Evolutionary conservation across 1,139 yeast genomes (phyloP), one percentile per base, ranked within the genome.

Genomic region (Nadsonia starkeyi-henricii): DNA sequence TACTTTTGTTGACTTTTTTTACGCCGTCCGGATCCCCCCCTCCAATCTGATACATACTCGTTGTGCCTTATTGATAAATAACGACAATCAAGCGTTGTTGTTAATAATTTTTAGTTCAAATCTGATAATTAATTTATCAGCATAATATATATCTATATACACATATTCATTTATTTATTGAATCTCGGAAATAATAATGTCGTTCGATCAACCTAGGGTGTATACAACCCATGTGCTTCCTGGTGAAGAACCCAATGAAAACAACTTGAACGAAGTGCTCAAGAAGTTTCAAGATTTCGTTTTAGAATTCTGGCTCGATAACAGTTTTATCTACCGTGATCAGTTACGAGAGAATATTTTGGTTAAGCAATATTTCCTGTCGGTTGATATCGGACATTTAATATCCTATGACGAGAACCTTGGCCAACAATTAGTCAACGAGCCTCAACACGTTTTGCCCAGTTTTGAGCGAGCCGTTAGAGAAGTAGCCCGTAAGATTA

Each of bases 401-500:
- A 83, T 89, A 53, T 81, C 88, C 3, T 91, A 77, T 68, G 85
- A 86, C 62, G 97, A 88, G 61, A 95, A 85, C 56, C 72, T 93
- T 51, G 89, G 88, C 60, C 91, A 88, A 64, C 78, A 78, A 56
- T 71, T 93, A 54, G 69, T 79, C 49, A 95, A 86, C 60, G 93
- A 85, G 58, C 98, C 99, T 1, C 72, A 83, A 1, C 96, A 86
- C 49, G 78, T 85, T 74, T 78, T 91, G 41, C 95, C 96, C 1
- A 66, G 88, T 50, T 89, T 93, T 59, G 98, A 93, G 63, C 73
- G 67, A 47, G 96, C 97, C 46, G 86, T 88, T 51, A 82, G 94
- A 8, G 94, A 85, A 53, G 89, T 88, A 42, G 97, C 97, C 4
- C 81, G 81, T 58, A 71, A 93, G 59, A 81, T 88, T 52, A 81